Conservation (phyloP, 768 basidiomycete species). For the Symmetrospora coprosmae region DNA sequence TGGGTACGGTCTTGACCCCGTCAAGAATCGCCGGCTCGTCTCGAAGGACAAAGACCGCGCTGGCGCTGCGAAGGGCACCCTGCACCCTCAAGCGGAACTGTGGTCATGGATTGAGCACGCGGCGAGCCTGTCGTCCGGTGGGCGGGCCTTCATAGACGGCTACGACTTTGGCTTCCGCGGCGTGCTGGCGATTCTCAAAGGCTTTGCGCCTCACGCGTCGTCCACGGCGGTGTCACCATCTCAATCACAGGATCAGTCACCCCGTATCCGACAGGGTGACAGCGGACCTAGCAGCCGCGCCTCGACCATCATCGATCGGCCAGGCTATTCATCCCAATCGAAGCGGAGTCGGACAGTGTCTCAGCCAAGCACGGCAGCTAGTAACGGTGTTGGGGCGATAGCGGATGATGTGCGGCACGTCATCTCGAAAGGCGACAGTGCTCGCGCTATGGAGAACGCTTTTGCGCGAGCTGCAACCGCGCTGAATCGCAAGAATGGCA, state of each 20-base stretch:
- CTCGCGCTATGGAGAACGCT: neutral
- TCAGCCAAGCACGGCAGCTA: conserved; percentile 5
- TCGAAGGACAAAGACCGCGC: too few species aligned
- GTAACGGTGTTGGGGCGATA: neutral
- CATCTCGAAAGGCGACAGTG: conserved; percentile 3
- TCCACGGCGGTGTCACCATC: too few species aligned
- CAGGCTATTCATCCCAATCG: too few species aligned
- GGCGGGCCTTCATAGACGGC: conserved; percentile 24
- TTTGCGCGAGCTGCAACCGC: conserved; percentile 3
- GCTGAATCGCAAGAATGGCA: conserved; percentile 14
- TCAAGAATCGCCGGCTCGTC: neutral
- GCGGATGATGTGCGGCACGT: conserved; percentile 8
- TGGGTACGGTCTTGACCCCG: conserved; percentile 14
- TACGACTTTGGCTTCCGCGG: conserved; percentile 31
- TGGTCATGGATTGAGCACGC: conserved; percentile 17
- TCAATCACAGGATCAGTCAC: too few species aligned
- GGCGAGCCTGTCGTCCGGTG: neutral
- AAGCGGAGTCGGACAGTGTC: neutral
- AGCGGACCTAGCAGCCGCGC: too few species aligned
- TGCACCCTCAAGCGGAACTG: conserved; percentile 1
- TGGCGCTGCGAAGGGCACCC: neutral
- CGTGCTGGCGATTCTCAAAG: conserved; percentile 27
- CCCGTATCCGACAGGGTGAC: too few species aligned
- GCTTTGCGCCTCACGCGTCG: conserved; percentile 23
- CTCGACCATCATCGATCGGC: too few species aligned